Percentiles rank a stretch among this genome's conserved stretches.
phyloP scores from a whole-genome alignment of 176 grass and related monocot genomes.

The Carex kokanica region DNA sequence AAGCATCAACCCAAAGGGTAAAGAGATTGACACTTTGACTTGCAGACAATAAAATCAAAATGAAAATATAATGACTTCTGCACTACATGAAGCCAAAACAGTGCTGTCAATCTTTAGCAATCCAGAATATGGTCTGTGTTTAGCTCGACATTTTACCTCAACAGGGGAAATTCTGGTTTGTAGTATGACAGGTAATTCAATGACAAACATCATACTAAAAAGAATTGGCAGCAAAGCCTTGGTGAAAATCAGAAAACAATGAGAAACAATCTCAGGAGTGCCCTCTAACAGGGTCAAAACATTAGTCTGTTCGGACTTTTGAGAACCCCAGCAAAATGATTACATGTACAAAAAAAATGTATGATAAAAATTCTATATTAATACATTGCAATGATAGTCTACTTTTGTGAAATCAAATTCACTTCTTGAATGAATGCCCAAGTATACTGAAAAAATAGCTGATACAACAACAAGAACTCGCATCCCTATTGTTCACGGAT shows the following conservation, averaged over 20 bases:
- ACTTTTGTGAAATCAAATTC: conserved; percentile 18
- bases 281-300: neutral
- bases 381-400: conserved; percentile 22
- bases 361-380: conserved; percentile 18
- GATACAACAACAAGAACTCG: neutral
- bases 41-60: no score
- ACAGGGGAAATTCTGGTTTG: neutral
- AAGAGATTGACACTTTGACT: no score
- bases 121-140: neutral
- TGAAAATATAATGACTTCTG: no score
- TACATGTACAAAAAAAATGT: neutral
- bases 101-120: neutral
- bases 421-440: conserved; percentile 25
- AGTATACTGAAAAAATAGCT: conserved; percentile 19
- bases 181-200: no score
- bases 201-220: neutral
- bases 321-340: neutral
- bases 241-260: neutral
- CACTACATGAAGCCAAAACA: no score
- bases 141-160: neutral
- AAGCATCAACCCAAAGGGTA: no score
- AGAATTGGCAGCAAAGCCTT: neutral
- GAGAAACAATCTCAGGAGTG: neutral
- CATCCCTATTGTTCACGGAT: conserved; percentile 1
- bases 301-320: neutral